Conservation (phyloP, 805 yeast species). For the Saccharomycopsis olivae region DNA sequence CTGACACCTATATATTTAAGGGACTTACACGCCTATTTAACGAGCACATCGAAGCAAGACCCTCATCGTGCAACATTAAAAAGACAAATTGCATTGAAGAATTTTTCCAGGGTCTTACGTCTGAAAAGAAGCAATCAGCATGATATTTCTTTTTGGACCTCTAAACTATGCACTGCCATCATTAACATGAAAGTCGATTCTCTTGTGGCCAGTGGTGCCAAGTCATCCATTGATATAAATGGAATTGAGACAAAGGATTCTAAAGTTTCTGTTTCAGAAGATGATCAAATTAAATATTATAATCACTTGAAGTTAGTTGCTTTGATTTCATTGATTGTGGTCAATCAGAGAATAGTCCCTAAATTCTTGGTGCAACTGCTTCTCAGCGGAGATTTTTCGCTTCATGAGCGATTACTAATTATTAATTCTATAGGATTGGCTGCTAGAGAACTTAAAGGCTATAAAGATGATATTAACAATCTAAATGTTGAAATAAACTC, state of each 20-base stretch:
- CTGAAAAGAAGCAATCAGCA: constrained; percentile 1
- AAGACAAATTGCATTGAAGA: constrained; percentile 9
- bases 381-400: constrained; percentile 63
- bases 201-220: constrained; percentile 1
- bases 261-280: background rate
- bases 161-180: constrained; percentile 8
- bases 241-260: constrained; percentile 1
- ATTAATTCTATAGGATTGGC: constrained; percentile 60
- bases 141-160: constrained; percentile 14
- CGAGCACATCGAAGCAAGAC: constrained; percentile 9
- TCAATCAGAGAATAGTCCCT: constrained; percentile 7
- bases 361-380: constrained; percentile 23
- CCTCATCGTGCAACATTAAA: constrained; percentile 10
- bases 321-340: constrained; percentile 10
- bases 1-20: constrained; percentile 13
- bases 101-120: constrained; percentile 10
- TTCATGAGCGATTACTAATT: constrained; percentile 66
- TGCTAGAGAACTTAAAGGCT: constrained; percentile 63
- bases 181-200: constrained; percentile 10
- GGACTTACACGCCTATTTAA: constrained; percentile 15
- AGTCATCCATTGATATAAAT: background rate
- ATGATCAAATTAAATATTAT: constrained; percentile 2
- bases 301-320: constrained; percentile 11
- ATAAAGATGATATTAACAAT: constrained; percentile 32
- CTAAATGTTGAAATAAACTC: constrained; percentile 8